Evolutionary conservation across 176 grass and related monocot species (phyloP).

Genomic region (Ensete ventricosum): DNA sequence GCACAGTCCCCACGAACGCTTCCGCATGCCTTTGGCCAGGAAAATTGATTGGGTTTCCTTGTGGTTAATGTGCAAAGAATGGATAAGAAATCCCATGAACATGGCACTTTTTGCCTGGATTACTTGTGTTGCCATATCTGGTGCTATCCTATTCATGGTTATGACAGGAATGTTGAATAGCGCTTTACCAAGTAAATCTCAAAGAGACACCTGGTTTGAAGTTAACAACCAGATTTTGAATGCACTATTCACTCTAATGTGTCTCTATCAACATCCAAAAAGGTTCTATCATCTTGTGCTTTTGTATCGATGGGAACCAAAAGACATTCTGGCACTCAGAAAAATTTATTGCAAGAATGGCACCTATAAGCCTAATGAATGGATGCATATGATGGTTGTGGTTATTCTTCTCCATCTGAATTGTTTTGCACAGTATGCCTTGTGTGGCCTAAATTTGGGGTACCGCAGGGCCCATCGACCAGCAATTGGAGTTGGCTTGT

Average conservation of each 20-base stretch:
- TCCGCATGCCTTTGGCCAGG: constrained; percentile 30
- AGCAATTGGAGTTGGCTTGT: constrained; percentile 45
- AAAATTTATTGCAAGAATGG: constrained; percentile 62
- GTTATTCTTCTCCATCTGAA: constrained; percentile 56
- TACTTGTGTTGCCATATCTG: constrained; percentile 37
- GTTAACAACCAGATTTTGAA: constrained; percentile 82
- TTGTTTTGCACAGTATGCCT: constrained; percentile 65
- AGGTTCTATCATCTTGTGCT: constrained; percentile 50
- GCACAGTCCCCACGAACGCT: constrained; percentile 13
- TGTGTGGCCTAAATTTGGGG: constrained; percentile 64
- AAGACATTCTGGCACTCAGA: constrained; percentile 40
- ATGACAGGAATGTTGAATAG: constrained; percentile 73
- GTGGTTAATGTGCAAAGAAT: constrained; percentile 42
- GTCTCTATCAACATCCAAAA: constrained; percentile 56
- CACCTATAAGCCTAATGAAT: constrained; percentile 44
- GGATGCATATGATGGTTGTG: constrained; percentile 68
- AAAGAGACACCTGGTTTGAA: constrained; percentile 51
- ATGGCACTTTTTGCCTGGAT: constrained; percentile 59
- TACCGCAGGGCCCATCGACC: constrained; percentile 31
- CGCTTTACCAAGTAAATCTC: constrained; percentile 28
- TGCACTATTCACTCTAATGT: constrained; percentile 63
- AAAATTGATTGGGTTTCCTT: constrained; percentile 54
- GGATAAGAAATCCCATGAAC: constrained; percentile 59
- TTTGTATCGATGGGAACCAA: constrained; percentile 34
- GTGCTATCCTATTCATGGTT: constrained; percentile 74